Evolutionary conservation across 2,329 filamentous ascomycete genomes (phyloP).

Genomic region (Colletotrichum sp.): DNA sequence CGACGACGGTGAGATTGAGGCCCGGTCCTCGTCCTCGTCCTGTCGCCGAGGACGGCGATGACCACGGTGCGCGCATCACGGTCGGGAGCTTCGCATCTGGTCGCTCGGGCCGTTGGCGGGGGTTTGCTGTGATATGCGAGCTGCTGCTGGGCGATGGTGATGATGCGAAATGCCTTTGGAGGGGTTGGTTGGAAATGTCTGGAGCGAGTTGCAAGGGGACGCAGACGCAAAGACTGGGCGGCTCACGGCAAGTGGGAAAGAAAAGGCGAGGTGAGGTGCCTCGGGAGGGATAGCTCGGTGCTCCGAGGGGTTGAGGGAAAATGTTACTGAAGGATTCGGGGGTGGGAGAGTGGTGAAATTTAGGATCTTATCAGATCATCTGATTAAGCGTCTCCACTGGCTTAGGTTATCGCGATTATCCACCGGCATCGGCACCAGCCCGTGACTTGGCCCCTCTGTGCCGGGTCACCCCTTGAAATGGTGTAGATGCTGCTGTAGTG

Average conservation of each 20-base stretch:
- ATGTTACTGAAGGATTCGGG: background rate
- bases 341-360: background rate
- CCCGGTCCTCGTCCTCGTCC: background rate
- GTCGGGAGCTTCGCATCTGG: slow-evolving; percentile 3
- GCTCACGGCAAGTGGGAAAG: background rate
- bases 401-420: slow-evolving; percentile 6
- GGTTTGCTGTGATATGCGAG: background rate
- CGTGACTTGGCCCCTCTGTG: background rate
- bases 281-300: background rate
- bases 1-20: background rate
- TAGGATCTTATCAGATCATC: slow-evolving; percentile 24
- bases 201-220: background rate
- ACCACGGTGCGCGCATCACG: slow-evolving; percentile 13
- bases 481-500: background rate
- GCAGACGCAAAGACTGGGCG: background rate
- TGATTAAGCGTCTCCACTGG: slow-evolving; percentile 7
- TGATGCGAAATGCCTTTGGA: background rate
- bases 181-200: background rate
- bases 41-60: background rate
- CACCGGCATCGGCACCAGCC: slow-evolving; percentile 16
- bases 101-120: background rate
- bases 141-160: background rate
- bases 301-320: background rate
- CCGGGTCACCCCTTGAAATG: background rate
- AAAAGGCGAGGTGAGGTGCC: background rate